Base-by-base conservation (phyloP, 2,329 filamentous ascomycete species). In the Penicillium thymicola region DNA sequence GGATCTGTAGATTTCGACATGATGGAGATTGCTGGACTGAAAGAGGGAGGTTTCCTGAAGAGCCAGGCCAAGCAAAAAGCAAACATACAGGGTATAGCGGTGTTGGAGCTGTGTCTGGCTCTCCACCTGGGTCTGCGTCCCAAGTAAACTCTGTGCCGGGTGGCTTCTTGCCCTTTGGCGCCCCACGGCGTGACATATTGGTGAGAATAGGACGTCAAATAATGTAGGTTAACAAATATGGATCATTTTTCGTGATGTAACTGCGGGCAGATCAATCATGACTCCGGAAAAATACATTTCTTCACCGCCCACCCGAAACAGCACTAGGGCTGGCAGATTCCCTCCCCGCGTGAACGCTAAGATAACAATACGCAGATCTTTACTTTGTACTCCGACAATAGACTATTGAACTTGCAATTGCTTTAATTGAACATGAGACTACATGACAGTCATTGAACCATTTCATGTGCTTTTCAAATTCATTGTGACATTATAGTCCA, bases 61-160 rank as follows among this genome's bases (percentile, higher is more conserved):
- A 38, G 48, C 49, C 32, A 47, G 41, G 54, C 21, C 51, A 56
- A 68, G 41, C 51, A 56, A 68, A 38, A 46, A 45, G 54, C 23
- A 53, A 55, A 68, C 72, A 38, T 72, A 81, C 79, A 55, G 79
- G 79, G 61, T 77, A 81, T 37, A 79, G 66, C 54, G 76, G 77
- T 28, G 75, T 76, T 14, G 79, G 79, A 59, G 75, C 77, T 37
- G 68, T 75, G 59, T 77, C 75, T 36, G 71, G 67, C 56, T 74
- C 66, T 62, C 76, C 74, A 51, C 67, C 73, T 32, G 70, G 66
- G 38, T 74, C 74, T 27, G 67, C 66, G 42, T 76, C 72, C 74
- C 74, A 76, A 37, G 67, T 72, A 55, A 76, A 76, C 59, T 77
- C 75, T 30, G 74, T 70, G 21, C 75, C 75, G 18, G 75, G 75